phyloP scores from a whole-genome alignment of 1,139 yeast genomes.

The Kodamaea alishanica region DNA sequence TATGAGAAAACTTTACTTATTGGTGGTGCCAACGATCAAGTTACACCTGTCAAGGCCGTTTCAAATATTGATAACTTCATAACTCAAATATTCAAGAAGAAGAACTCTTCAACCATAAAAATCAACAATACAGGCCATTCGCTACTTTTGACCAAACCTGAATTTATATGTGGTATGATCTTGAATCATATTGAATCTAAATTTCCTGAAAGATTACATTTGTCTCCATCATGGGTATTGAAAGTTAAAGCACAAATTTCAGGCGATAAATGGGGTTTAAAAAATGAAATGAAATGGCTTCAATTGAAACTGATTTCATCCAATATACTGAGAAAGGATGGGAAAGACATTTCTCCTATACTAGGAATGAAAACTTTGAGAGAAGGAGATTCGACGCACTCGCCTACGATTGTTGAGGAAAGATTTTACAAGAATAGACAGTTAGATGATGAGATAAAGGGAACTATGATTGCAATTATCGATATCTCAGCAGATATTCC shows the following conservation, averaged over 20 bases:
- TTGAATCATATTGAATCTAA: conserved; percentile 54
- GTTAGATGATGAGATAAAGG: conserved; percentile 18
- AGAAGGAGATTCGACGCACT: conserved; percentile 59
- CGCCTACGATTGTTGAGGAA: conserved; percentile 53
- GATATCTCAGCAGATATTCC: conserved; percentile 78
- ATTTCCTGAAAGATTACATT: conserved; percentile 45
- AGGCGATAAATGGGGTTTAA: conserved; percentile 76
- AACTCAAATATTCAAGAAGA: conserved; percentile 22
- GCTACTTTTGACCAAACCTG: conserved; percentile 60
- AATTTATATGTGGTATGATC: conserved; percentile 58
- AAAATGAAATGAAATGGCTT: conserved; percentile 72
- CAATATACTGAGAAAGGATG: conserved; percentile 34
- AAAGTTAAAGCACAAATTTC: conserved; percentile 56
- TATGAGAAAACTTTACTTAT: conserved; percentile 48
- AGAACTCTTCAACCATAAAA: conserved; percentile 32
- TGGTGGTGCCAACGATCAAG: conserved; percentile 55
- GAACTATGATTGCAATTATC: conserved; percentile 52
- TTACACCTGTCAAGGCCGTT: conserved; percentile 46
- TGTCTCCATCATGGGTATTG: conserved; percentile 64
- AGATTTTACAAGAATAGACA: conserved; percentile 38
- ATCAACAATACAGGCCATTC: conserved; percentile 66
- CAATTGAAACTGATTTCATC: conserved; percentile 48
- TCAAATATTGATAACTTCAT: conserved; percentile 24
- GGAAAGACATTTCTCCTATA: conserved; percentile 43
- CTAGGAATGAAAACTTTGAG: conserved; percentile 75